Conservation (phyloP, 2,329 filamentous ascomycete species). For the Aureobasidium sp. region DNA sequence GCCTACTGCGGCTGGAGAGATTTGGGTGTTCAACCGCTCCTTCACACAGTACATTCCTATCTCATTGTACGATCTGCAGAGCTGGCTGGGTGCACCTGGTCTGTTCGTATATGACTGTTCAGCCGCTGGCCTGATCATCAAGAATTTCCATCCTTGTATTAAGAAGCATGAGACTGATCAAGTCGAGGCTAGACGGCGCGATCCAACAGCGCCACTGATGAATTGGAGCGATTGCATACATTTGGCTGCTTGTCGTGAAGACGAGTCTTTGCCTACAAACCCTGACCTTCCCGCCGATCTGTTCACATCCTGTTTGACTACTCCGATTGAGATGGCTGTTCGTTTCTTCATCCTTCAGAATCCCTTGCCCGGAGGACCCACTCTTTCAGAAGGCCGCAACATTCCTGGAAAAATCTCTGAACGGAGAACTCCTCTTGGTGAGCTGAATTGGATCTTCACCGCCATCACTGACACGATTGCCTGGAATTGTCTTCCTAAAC, state of each 20-base stretch:
- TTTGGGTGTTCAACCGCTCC: constrained; percentile 99
- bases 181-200: constrained; percentile 63
- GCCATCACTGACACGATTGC: constrained; percentile 98
- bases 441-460: constrained; percentile 99
- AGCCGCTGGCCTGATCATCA: constrained; percentile 89
- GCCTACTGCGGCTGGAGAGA: constrained; percentile 89
- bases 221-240: constrained; percentile 86
- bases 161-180: constrained; percentile 93
- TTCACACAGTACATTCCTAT: constrained; percentile 99
- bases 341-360: constrained; percentile 96
- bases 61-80: constrained; percentile 87
- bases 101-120: constrained; percentile 98
- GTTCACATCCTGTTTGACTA: constrained; percentile 92
- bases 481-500: constrained; percentile 87
- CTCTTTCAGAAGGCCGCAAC: constrained; percentile 75
- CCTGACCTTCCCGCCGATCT: constrained; percentile 87
- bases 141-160: constrained; percentile 88
- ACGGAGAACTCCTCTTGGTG: constrained; percentile 83
- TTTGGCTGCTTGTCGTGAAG: constrained; percentile 80
- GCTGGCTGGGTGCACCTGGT: constrained; percentile 91
- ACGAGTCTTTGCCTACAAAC: constrained; percentile 91
- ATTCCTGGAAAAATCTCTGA: constrained; percentile 90
- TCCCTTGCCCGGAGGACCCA: constrained; percentile 56
- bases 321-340: constrained; percentile 93
- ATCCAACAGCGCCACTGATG: constrained; percentile 46